Conservation (phyloP, 768 basidiomycete genomes). For the Xanthoconium purpureum region DNA sequence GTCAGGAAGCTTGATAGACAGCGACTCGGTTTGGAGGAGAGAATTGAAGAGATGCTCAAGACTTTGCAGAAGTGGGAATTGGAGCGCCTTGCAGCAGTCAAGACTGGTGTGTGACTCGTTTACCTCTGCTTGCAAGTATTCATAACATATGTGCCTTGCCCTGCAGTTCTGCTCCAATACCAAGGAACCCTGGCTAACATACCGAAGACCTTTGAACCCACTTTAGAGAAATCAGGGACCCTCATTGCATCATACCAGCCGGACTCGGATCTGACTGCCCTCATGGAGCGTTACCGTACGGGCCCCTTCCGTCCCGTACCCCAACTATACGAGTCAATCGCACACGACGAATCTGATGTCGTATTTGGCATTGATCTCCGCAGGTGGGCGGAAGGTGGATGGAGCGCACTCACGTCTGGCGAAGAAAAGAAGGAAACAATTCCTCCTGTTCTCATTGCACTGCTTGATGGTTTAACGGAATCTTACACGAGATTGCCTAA, state of each 20-base stretch:
- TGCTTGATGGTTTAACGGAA: constrained; percentile 61
- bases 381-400: constrained; percentile 86
- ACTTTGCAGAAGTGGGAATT: constrained; percentile 80
- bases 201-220: constrained; percentile 61
- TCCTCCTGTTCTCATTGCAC: constrained; percentile 69
- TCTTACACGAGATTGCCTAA: constrained; percentile 59
- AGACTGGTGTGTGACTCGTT: constrained; percentile 56
- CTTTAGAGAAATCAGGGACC: constrained; percentile 67
- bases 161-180: constrained; percentile 76
- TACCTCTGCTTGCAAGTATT: neutral
- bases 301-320: constrained; percentile 88
- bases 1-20: constrained; percentile 83
- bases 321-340: constrained; percentile 81
- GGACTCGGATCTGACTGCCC: constrained; percentile 78
- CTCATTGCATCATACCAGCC: constrained; percentile 84
- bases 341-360: constrained; percentile 80
- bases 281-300: constrained; percentile 91
- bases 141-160: neutral
- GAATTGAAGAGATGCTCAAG: constrained; percentile 80
- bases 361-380: constrained; percentile 90
- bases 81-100: constrained; percentile 79
- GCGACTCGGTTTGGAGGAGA: constrained; percentile 81
- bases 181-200: constrained; percentile 76
- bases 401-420: constrained; percentile 53
- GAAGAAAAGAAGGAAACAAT: constrained; percentile 60